Percentiles rank a stretch among this genome's conserved stretches.
phyloP scores from a whole-genome alignment of 345 rosid species.

The Syzygium aromaticum region DNA sequence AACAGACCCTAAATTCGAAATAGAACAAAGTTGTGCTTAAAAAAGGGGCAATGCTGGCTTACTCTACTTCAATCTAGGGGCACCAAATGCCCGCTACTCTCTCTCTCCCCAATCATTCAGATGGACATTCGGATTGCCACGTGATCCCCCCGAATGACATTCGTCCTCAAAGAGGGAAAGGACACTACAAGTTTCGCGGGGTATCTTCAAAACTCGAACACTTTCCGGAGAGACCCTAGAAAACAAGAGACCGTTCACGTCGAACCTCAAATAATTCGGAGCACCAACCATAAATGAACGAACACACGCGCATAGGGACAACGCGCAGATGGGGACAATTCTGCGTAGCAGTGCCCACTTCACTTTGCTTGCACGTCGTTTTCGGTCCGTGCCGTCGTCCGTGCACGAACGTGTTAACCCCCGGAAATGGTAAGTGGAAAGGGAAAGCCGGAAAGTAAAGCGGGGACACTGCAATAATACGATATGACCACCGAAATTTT shows the following conservation, averaged over 20 bases:
- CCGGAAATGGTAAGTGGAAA: not conserved
- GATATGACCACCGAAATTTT: too few species aligned
- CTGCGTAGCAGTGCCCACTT: not conserved
- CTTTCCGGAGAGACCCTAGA: not conserved
- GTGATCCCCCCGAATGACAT: not conserved
- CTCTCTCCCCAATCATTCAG: not conserved
- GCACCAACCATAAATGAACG: not conserved
- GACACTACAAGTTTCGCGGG: not conserved
- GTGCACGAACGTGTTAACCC: not conserved
- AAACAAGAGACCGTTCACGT: not conserved
- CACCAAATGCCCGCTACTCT: not conserved
- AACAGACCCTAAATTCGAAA: not conserved
- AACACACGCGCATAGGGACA: too few species aligned
- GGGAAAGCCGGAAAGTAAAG: not conserved
- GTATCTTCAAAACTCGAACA: not conserved
- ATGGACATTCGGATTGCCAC: not conserved
- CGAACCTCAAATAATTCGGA: not conserved
- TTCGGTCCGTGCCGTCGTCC: not conserved
- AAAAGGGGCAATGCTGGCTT: not conserved
- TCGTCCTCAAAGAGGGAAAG: not conserved
- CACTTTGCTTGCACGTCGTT: too few species aligned
- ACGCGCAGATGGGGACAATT: not conserved
- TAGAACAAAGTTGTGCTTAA: not conserved
- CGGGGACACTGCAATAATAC: not conserved
- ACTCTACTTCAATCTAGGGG: not conserved